Evolutionary conservation across 73 alveolate genomes (phyloP).

Genomic region (Paramecium pentaurelia): DNA sequence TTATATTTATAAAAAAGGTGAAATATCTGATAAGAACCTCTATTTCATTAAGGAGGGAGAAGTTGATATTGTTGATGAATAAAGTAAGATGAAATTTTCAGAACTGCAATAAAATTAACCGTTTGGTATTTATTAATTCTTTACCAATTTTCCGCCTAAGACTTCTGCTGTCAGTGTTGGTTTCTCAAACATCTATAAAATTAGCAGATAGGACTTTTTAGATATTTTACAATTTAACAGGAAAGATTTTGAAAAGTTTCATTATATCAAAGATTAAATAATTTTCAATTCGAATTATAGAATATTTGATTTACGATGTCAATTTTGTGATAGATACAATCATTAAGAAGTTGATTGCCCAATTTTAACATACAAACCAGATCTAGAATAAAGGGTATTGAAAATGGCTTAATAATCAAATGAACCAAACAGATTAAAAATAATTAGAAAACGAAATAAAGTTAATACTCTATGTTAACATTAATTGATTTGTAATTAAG

Average conservation of each 20-base stretch:
- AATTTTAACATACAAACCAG: constrained; percentile 26
- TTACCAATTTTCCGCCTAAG: constrained; percentile 29
- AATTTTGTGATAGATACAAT: constrained; percentile 5
- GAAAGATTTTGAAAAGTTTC: constrained; percentile 49
- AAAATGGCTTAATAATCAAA: background rate
- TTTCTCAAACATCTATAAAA: background rate
- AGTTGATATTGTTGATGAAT: constrained; percentile 6
- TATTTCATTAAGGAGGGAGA: constrained; percentile 48
- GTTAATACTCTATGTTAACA: background rate
- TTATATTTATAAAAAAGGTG: constrained; percentile 31
- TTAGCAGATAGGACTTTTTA: constrained; percentile 23
- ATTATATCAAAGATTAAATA: constrained; percentile 38
- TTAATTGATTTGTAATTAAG: background rate
- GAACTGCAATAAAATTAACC: background rate
- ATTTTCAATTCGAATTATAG: background rate
- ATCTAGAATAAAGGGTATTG: background rate
- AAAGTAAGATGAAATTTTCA: background rate
- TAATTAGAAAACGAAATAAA: background rate
- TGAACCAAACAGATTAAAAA: background rate
- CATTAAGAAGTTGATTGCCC: constrained; percentile 29
- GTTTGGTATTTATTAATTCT: constrained; percentile 35
- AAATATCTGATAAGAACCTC: background rate
- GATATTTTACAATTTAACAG: background rate
- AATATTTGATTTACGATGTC: background rate
- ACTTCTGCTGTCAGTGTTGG: constrained; percentile 36